Evolutionary conservation across 2,329 filamentous ascomycete genomes (phyloP), one percentile per base, ranked within the genome.

Genomic region (Didymellaceae sp.): DNA sequence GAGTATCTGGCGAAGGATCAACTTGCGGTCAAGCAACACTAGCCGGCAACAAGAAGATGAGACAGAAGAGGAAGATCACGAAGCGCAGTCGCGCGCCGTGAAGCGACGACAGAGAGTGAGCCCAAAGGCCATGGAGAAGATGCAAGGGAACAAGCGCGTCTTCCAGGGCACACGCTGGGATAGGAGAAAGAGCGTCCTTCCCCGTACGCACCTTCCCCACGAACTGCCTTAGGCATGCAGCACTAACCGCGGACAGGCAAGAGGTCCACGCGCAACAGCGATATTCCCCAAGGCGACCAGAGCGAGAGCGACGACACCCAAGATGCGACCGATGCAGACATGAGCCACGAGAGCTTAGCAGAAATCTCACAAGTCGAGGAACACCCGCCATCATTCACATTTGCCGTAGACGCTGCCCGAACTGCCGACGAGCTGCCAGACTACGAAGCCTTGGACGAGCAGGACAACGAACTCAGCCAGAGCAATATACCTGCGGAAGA

Each of bases 1-100:
- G 54, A 79, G 78, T 57, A 74, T 81, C 25, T 81, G 78, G 77
- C 77, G 77, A 42, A 69, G 78, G 49, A 69, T 73, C 54, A 63
- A 62, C 25, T 59, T 70, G 10, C 65, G 69, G 43, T 68, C 69
- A 35, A 63, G 63, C 50, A 44, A 55, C 41, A 20, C 54, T 32
- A 54, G 58, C 28, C 58, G 49, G 11, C 18, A 52, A 6, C 38
- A 57, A 1, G 60, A 62, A 2, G 54, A 59, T 6, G 54, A 60
- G 8, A 57, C 48, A 1, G 57, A 61, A 16, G 64, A 63, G 10
- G 61, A 64, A 24, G 57, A 62, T 25, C 55, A 53, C 14, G 65
- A 72, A 52, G 72, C 71, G 24, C 74, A 71, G 5, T 62, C 68
- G 41, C 74, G 76, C 48, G 63, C 75, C 21, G 75, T 79, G 1